Base-by-base conservation (phyloP, 73 alveolate species). In the Symbiodinium pilosum region DNA sequence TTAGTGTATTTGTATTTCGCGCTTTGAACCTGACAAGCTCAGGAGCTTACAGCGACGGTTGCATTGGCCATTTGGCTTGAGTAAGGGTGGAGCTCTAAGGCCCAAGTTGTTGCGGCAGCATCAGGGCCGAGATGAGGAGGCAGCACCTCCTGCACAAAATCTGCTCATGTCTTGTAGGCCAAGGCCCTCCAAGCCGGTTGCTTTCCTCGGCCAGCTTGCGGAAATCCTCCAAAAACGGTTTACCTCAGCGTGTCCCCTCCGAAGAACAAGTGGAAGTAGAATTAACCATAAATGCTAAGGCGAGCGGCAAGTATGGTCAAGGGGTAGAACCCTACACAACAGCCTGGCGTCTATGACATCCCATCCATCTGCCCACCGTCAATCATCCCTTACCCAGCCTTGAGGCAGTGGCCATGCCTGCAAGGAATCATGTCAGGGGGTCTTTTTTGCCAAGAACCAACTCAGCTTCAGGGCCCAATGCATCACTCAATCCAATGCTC, bases 81-180 rank as follows among this genome's bases (percentile, higher is more conserved):
- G 34, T 68, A 41, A 89, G 95, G 47, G 30, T 71, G 71, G 34
- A 3, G 77, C 88, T 91, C 97, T 88, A 91, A 32, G 1, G 97
- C 97, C 97, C 97, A 91, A 0, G 97, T 91, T 26, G 97, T 91
- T 41, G 97, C 51, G 77, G 44, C 87, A 32, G 51, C 97, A n/a
- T 91, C 88, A 1, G 88, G 54, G 34, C 97, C 97, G 24, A 91
- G 41, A 30, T 91, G 97, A 30, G 52, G 41, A n/a, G 87, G 97
- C 81, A 91, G 39, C 59, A 91, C 97, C 77, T 69, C 88, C 95
- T 87, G 38, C 14, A n/a, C 56, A 28, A 44, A 36, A 8, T 14
- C 2, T 28, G 42, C 84, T 2, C 28, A 28, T 30, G 84, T 28
- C 14, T 30, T 69, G 21, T 11, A n/a, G 34, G 30, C 38, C 41